phyloP scores from a whole-genome alignment of 768 basidiomycete genomes.

The Mrakia hoshinonis region DNA sequence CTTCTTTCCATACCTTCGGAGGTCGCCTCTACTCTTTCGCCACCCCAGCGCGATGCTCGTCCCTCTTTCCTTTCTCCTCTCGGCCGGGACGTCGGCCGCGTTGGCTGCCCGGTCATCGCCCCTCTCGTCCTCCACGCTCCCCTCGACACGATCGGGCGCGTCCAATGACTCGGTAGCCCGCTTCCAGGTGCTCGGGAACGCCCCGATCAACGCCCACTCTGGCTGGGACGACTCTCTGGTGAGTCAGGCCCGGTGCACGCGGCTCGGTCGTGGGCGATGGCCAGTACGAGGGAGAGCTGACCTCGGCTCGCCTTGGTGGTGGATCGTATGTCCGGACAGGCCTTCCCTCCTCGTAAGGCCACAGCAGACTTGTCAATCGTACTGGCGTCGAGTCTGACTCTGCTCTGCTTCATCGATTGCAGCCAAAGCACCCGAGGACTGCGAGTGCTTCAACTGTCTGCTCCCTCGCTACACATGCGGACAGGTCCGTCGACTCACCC shows the following conservation, averaged over 20 bases:
- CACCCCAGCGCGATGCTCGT: too few relatives aligned
- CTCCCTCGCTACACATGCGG: slow-evolving; percentile 85
- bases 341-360: neutral
- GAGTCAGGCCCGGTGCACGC: neutral
- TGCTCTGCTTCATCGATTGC: neutral
- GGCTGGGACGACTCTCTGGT: neutral
- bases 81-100: too few relatives aligned
- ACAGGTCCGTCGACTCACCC: slow-evolving; percentile 44
- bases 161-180: too few relatives aligned
- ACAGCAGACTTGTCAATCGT: fast-evolving
- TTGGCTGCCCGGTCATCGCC: too few relatives aligned
- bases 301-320: neutral
- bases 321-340: neutral
- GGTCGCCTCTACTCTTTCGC: too few relatives aligned
- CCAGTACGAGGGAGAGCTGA: neutral
- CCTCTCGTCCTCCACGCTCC: too few relatives aligned
- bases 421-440: slow-evolving; percentile 25
- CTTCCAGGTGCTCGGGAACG: slow-evolving; percentile 3
- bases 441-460: slow-evolving; percentile 82
- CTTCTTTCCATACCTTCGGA: too few relatives aligned
- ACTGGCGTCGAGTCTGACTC: too few relatives aligned
- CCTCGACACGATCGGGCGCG: too few relatives aligned
- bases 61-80: too few relatives aligned
- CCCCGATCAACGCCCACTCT: neutral
- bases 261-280: neutral